Conservation (phyloP, 768 basidiomycete species). For the Trametes sanguinea region DNA sequence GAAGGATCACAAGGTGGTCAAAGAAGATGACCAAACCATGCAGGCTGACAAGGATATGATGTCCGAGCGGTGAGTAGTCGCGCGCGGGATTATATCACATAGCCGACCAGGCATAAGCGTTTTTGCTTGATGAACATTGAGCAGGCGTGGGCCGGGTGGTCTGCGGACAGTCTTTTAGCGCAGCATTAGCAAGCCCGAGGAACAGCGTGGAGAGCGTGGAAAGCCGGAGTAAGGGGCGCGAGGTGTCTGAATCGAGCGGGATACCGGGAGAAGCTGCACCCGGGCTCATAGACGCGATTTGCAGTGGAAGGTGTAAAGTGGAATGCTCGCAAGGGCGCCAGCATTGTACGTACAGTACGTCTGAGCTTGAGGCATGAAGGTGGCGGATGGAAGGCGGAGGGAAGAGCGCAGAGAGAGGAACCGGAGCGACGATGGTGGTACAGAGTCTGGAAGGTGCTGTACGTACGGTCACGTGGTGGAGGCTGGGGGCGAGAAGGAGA, state of each 20-base stretch:
- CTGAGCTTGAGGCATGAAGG: too few relatives aligned
- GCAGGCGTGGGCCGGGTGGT: background rate
- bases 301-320: too few relatives aligned
- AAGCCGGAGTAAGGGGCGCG: background rate
- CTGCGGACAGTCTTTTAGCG: background rate
- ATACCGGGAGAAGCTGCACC: background rate
- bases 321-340: too few relatives aligned
- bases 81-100: too few relatives aligned
- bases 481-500: slow-evolving; percentile 4
- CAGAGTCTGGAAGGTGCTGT: background rate
- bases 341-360: too few relatives aligned
- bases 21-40: too few relatives aligned
- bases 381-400: background rate
- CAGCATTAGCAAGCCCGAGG: background rate
- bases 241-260: background rate
- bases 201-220: background rate
- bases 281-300: background rate
- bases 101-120: too few relatives aligned
- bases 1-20: too few relatives aligned
- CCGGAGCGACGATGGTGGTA: slow-evolving; percentile 1
- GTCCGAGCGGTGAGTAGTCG: too few relatives aligned
- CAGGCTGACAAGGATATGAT: too few relatives aligned
- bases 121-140: too few relatives aligned
- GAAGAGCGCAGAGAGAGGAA: background rate
- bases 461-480: slow-evolving; percentile 15